Base-by-base conservation (phyloP, 352 stramenopile genomes). In the Pythium sp. region DNA sequence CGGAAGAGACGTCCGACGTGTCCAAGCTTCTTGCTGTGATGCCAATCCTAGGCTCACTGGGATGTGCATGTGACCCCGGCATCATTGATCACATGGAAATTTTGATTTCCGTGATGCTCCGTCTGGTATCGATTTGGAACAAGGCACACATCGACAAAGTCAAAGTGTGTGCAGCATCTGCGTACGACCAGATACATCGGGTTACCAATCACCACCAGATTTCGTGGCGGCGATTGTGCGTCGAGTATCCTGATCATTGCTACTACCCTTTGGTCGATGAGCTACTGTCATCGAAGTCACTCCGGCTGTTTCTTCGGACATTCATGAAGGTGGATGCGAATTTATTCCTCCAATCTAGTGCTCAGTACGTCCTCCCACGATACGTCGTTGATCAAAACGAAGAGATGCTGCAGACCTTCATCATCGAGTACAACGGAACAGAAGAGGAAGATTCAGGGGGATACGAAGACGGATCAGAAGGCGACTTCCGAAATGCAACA, bases 371-470 rank as follows among this genome's bases (percentile, higher is more conserved):
- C 9, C 70, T 92, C 22, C 82, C 84, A 20, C 82, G 79, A 58
- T 89, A 87, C 36, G 72, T 92, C 68, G 74, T 91, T 5, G 68
- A 79, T 41, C 77, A 88, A 72, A 87, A 89, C 58, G 73, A 82
- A 28, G 62, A 65, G 43, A 86, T 88, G 77, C 62, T 92, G 20
- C 72, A 76, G 24, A 62, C 65, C 2, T 89, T 84, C 58, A 62
- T 82, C 24, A 60, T 68, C 20, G 75, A 71, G 47, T 77, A 79
- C 57, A 80, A 84, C 46, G 74, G 58, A 2, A 59, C 43, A 7
- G 49, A 49, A 5, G 69, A 78, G 49, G 74, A 81, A 20, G 55
- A 47, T 55, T 56, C n/a, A 11, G 49, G 57, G 5, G 75, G 70
- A 32, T 58, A 53, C 32, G 72, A 77, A 24, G 64, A 71, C 66